Conservation (phyloP, 306 rosid genomes). For the Sphenostylis stenocarpa region DNA sequence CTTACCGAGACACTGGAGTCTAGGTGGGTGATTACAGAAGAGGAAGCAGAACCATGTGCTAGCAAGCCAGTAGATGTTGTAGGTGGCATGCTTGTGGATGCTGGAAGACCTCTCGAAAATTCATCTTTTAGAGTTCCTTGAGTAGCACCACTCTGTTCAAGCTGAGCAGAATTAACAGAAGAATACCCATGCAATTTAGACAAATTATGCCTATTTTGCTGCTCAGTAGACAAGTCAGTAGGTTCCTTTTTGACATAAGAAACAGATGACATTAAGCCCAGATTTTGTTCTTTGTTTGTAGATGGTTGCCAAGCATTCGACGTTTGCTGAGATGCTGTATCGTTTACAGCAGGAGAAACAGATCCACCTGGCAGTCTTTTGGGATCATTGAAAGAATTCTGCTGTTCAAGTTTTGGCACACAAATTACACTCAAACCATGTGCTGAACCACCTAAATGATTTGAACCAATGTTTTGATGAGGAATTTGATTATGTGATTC, state of each 20-base stretch:
- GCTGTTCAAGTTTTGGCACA: slow-evolving; percentile 58
- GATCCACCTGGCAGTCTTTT: slow-evolving; percentile 64
- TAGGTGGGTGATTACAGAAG: slow-evolving; percentile 45
- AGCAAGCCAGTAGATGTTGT: slow-evolving; percentile 47
- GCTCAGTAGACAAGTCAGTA: slow-evolving; percentile 62
- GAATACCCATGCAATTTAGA: slow-evolving; percentile 58
- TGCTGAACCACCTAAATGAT: slow-evolving; percentile 57
- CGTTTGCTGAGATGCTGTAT: slow-evolving; percentile 54
- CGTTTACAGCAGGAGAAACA: slow-evolving; percentile 47
- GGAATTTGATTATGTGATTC: slow-evolving; percentile 67
- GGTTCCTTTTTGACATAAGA: slow-evolving; percentile 65
- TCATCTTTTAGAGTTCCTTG: slow-evolving; percentile 57
- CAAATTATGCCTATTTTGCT: slow-evolving; percentile 53
- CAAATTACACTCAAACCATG: slow-evolving; percentile 46
- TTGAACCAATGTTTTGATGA: slow-evolving; percentile 56
- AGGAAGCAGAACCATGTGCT: slow-evolving; percentile 48
- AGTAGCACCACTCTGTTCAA: slow-evolving; percentile 50
- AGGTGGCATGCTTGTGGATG: slow-evolving; percentile 44
- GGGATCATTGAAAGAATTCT: slow-evolving; percentile 50
- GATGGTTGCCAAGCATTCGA: slow-evolving; percentile 62
- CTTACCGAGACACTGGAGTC: slow-evolving; percentile 51
- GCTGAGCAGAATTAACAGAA: slow-evolving; percentile 55
- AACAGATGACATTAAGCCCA: slow-evolving; percentile 47
- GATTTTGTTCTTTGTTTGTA: slow-evolving; percentile 56
- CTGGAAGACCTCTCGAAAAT: slow-evolving; percentile 62